Evolutionary conservation across 2,329 filamentous ascomycete species (phyloP), one percentile per base, ranked within the genome.

Genomic region (Blastomyces percursus): DNA sequence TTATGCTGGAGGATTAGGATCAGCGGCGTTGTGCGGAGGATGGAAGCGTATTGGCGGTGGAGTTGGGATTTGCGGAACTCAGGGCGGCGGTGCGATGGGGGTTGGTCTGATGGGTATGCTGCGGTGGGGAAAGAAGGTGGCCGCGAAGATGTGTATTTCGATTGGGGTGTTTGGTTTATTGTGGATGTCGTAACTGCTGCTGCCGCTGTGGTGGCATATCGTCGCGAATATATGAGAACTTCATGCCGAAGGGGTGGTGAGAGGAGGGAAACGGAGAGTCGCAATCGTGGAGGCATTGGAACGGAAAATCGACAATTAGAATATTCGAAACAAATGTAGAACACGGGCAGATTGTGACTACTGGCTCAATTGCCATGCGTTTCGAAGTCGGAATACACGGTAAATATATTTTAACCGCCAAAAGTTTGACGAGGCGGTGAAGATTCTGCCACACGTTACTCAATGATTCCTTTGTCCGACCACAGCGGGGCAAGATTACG

Each of bases 41-140:
- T 80, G 56, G 92, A 94, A 60, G 92, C 90, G 77, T 96, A 96
- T 69, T 89, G 86, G 63, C 92, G 86, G 67, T 88, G 84, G 24
- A 97, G 82, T 77, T 99, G 94, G 19, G 91, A 88, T 78, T 97
- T 96, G 74, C 93, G 88, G 71, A 88, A 88, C 73, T 96, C 89
- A 56, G 92, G 84, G 24, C 87, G 88, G 73, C 93, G 90, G 73
- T 95, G 88, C 61, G 90, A 96, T 3, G 90, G 91, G 2, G 92
- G 93, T 75, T 96, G 91, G 0, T 86, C 88, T 0, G 86, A 72
- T 75, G 96, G 91, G 0, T 86, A 88, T 0, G 86, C 72, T 60
- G 78, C 78, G 40, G 78, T 71, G 27, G 80, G 76, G 8, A 9
- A 38, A 7, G 77, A 71, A 61, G 72, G 68, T 1, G 78, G 76